These are phyloP conservation scores for Acanthamoeba castellanii DNA, from an alignment of 208 protist species.

Conservation along the genomic window DNA sequence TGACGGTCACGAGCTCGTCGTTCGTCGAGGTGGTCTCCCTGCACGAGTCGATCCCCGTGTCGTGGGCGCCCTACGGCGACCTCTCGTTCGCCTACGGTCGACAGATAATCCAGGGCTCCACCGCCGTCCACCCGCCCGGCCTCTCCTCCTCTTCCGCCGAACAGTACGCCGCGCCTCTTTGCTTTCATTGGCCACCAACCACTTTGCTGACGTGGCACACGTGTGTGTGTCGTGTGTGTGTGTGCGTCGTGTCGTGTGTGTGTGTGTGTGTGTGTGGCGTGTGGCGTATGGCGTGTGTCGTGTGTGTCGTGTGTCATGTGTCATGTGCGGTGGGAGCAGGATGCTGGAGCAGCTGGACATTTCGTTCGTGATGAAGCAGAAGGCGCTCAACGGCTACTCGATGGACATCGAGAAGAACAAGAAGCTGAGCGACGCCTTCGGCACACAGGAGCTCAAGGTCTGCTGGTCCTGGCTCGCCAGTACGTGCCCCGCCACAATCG, in stretches of 20 bases:
- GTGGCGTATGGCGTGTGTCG: no score
- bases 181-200: neutral
- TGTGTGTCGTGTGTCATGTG: neutral
- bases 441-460: slow-evolving; percentile 41
- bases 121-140: slow-evolving; percentile 13
- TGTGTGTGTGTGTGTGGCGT: no score
- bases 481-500: neutral
- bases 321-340: neutral
- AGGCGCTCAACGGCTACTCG: slow-evolving; percentile 79
- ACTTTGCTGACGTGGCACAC: neutral
- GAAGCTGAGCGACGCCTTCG: slow-evolving; percentile 49
- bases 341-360: slow-evolving; percentile 82
- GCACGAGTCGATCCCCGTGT: slow-evolving; percentile 81
- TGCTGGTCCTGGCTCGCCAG: slow-evolving; percentile 74
- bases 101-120: slow-evolving; percentile 41
- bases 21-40: slow-evolving; percentile 77
- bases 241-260: no score
- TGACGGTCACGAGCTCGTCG: slow-evolving; percentile 77
- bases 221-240: neutral
- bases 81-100: slow-evolving; percentile 79
- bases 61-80: slow-evolving; percentile 79
- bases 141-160: slow-evolving; percentile 33
- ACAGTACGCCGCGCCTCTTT: neutral
- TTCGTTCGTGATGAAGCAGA: slow-evolving; percentile 79
- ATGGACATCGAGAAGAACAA: slow-evolving; percentile 76